Percentiles rank a stretch among this genome's conserved stretches.
phyloP scores from a whole-genome alignment of 192 early-diverging fungal genomes.

The Rhizophlyctis rosea region DNA sequence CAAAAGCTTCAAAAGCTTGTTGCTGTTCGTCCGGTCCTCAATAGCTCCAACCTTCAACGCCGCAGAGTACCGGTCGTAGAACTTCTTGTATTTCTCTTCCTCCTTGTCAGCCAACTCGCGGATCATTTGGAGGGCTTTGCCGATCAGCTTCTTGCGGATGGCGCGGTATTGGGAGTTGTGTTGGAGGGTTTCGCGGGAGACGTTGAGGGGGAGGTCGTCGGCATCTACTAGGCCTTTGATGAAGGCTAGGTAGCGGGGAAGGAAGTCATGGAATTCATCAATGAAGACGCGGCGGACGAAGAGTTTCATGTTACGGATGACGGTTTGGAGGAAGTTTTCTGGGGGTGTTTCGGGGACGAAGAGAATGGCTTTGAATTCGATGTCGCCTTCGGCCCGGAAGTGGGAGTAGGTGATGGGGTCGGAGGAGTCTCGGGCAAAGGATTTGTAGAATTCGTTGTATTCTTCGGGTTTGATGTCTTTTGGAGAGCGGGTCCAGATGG shows the following conservation, averaged over 20 bases:
- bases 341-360: slow-evolving; percentile 73
- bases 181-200: slow-evolving; percentile 96
- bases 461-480: slow-evolving; percentile 74
- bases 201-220: slow-evolving; percentile 96
- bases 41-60: slow-evolving; percentile 87
- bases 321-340: slow-evolving; percentile 37
- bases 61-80: slow-evolving; percentile 71
- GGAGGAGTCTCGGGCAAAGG: slow-evolving; percentile 66
- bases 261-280: slow-evolving; percentile 78
- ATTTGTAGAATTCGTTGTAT: slow-evolving; percentile 87
- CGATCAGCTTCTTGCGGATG: slow-evolving; percentile 85
- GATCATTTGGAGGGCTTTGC: slow-evolving; percentile 88
- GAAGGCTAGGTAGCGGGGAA: slow-evolving; percentile 92
- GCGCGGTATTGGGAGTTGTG: slow-evolving; percentile 73
- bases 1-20: slow-evolving; percentile 77
- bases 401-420: slow-evolving; percentile 82
- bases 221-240: slow-evolving; percentile 92
- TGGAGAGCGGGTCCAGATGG: slow-evolving; percentile 87
- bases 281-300: slow-evolving; percentile 97
- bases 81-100: slow-evolving; percentile 44
- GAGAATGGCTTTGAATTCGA: slow-evolving; percentile 85
- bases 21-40: slow-evolving; percentile 71
- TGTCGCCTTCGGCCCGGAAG: slow-evolving; percentile 91
- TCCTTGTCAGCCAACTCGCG: slow-evolving; percentile 54
- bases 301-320: slow-evolving; percentile 73